Conservation (phyloP, 2,329 filamentous ascomycete species). For the Nectriaceae sp. region DNA sequence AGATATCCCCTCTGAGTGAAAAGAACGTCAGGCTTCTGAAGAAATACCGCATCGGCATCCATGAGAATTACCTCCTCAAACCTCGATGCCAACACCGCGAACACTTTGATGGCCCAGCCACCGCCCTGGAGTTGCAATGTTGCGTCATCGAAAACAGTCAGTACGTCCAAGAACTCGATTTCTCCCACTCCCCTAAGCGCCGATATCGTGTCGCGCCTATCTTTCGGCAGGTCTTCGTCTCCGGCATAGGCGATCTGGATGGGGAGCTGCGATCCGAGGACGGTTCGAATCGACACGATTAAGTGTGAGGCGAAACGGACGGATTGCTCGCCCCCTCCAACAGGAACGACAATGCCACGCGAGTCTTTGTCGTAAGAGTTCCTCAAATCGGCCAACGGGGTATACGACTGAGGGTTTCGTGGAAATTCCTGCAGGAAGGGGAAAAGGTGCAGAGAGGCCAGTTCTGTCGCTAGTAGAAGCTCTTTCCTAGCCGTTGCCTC, state of each 20-base stretch:
- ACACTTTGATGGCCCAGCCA: conserved; percentile 42
- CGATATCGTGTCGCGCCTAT: conserved; percentile 22
- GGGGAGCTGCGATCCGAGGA: conserved; percentile 30
- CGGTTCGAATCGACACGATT: conserved; percentile 30
- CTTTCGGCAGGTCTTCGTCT: conserved; percentile 30
- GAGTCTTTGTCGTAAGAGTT: conserved; percentile 10
- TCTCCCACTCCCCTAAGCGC: conserved; percentile 10
- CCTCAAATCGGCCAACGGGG: conserved; percentile 29
- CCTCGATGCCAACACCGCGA: conserved; percentile 36
- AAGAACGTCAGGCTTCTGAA: conserved; percentile 36
- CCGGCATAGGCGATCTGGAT: conserved; percentile 39
- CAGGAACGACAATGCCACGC: conserved; percentile 36
- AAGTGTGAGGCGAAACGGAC: conserved; percentile 36
- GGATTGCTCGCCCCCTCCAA: conserved; percentile 22
- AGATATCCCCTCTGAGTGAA: conserved; percentile 31
- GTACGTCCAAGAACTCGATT: conserved; percentile 34
- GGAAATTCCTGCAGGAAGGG: conserved; percentile 21
- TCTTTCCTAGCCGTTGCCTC: neutral
- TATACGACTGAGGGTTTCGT: conserved; percentile 2
- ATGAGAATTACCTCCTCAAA: conserved; percentile 41
- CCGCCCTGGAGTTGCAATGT: conserved; percentile 30
- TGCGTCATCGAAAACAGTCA: conserved; percentile 33
- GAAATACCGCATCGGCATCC: conserved; percentile 41
- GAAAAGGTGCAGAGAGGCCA: conserved; percentile 18
- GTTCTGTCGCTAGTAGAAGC: conserved; percentile 5